Conservation (phyloP, 306 rosid genomes). For the Geum urbanum region DNA sequence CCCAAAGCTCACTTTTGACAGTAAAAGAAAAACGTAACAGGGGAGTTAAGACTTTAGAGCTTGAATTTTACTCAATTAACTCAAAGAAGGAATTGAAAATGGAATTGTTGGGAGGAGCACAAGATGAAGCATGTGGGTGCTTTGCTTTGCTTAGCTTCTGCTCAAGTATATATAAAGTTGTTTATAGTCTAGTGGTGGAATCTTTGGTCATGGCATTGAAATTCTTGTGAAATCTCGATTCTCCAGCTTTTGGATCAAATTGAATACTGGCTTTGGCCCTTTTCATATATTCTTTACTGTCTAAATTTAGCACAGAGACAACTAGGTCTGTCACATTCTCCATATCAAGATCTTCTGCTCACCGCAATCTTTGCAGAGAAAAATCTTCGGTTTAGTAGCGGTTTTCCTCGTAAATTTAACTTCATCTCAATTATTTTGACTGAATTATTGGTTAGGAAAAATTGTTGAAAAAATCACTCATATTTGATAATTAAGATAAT, state of each 20-base stretch:
- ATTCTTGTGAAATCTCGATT: not conserved
- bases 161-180: constrained; percentile 30
- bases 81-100: not conserved
- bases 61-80: constrained; percentile 22
- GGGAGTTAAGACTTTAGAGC: constrained; percentile 16
- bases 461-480: too few species aligned
- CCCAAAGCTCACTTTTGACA: constrained; percentile 26
- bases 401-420: too few species aligned
- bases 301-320: constrained; percentile 44
- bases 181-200: constrained; percentile 31
- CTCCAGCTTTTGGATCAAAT: constrained; percentile 11
- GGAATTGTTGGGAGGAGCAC: constrained; percentile 50
- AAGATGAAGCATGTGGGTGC: constrained; percentile 53
- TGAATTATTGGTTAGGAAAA: too few species aligned
- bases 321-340: constrained; percentile 27
- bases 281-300: constrained; percentile 37
- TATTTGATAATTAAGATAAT: too few species aligned
- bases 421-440: too few species aligned
- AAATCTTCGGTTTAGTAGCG: not conserved
- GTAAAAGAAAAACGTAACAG: not conserved
- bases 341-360: constrained; percentile 26
- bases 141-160: constrained; percentile 40
- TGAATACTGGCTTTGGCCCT: constrained; percentile 6
- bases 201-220: constrained; percentile 55
- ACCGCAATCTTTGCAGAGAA: constrained; percentile 2